Evolutionary conservation across 2,329 filamentous ascomycete genomes (phyloP).

Genomic region (Ramularia collo-cygni): DNA sequence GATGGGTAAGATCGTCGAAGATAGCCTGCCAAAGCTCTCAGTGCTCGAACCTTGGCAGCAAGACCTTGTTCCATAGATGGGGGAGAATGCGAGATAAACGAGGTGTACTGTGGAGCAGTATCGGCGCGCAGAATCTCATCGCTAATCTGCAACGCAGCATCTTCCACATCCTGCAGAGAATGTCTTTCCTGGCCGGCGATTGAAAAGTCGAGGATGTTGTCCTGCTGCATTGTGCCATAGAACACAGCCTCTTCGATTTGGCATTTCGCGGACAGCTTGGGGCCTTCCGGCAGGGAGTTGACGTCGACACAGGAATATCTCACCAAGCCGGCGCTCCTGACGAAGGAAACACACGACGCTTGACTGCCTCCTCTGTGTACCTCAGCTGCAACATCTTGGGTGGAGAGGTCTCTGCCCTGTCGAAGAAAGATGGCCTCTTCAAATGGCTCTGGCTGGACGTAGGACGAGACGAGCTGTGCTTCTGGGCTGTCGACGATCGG

Average conservation of each 20-base stretch:
- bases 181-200: constrained; percentile 59
- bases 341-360: constrained; percentile 44
- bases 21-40: constrained; percentile 68
- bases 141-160: constrained; percentile 73
- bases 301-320: constrained; percentile 52
- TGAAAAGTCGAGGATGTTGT: constrained; percentile 83
- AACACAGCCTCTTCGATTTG: constrained; percentile 94
- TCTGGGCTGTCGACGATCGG: constrained; percentile 62
- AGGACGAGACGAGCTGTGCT: constrained; percentile 60
- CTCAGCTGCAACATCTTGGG: constrained; percentile 47
- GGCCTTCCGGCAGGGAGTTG: constrained; percentile 42
- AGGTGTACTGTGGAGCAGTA: constrained; percentile 54
- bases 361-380: constrained; percentile 29
- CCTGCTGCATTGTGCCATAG: constrained; percentile 64
- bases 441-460: constrained; percentile 59
- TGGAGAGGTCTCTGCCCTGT: constrained; percentile 40
- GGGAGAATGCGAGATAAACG: constrained; percentile 61
- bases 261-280: constrained; percentile 67
- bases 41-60: constrained; percentile 61
- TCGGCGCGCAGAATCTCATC: constrained; percentile 72
- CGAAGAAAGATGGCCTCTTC: constrained; percentile 84
- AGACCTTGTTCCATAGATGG: constrained; percentile 78
- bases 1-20: constrained; percentile 58
- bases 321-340: constrained; percentile 52
- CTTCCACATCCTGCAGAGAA: constrained; percentile 60